Conservation (phyloP, 148 eudicot species). For the Fagopyrum tataricum region DNA sequence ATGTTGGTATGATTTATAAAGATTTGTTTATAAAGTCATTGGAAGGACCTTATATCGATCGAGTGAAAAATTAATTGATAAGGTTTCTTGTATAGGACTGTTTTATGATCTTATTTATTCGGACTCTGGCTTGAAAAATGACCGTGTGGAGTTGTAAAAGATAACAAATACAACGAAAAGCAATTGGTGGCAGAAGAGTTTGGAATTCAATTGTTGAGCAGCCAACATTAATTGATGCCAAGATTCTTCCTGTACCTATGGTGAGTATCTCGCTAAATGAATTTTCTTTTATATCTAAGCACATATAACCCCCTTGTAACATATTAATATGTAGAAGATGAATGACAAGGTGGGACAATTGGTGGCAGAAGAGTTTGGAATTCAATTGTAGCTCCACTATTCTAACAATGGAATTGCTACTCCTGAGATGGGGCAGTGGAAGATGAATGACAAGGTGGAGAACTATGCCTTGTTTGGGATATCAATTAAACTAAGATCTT, state of each 20-base stretch:
- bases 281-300: background rate
- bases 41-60: too few relatives aligned
- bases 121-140: too few relatives aligned
- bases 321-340: background rate
- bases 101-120: too few relatives aligned
- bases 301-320: background rate
- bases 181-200: constrained; percentile 43
- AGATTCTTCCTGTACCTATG: constrained; percentile 73
- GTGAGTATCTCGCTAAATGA: constrained; percentile 21
- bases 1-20: too few relatives aligned
- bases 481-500: background rate
- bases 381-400: constrained; percentile 9
- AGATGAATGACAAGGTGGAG: constrained; percentile 68
- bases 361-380: too few relatives aligned
- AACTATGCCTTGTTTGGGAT: background rate
- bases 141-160: too few relatives aligned
- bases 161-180: constrained; percentile 35
- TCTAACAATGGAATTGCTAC: constrained; percentile 20
- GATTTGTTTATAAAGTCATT: too few relatives aligned
- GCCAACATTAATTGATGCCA: constrained; percentile 54
- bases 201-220: constrained; percentile 45
- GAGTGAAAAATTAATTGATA: too few relatives aligned
- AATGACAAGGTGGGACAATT: too few relatives aligned
- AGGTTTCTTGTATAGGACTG: too few relatives aligned
- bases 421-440: constrained; percentile 78